phyloP scores from a whole-genome alignment of 441 rosid species.

The Syzygium syzygioides region DNA sequence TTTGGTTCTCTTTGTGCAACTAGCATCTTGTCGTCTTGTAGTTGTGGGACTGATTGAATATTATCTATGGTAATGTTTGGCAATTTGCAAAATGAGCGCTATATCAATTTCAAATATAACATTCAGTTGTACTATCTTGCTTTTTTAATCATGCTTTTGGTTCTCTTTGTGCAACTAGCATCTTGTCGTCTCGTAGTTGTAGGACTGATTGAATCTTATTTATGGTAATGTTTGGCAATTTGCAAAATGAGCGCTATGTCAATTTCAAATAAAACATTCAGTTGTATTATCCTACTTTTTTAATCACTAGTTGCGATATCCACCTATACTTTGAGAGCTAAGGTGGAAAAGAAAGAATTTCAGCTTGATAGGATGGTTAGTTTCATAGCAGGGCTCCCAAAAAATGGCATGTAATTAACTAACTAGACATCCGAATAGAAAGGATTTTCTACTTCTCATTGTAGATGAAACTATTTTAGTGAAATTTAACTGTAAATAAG shows the following conservation, averaged over 20 bases:
- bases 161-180: conserved; percentile 16
- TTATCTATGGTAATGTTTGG: background rate
- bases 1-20: conserved; percentile 18
- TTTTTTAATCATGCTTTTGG: background rate
- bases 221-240: background rate
- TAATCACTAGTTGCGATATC: background rate
- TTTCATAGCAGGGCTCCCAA: background rate
- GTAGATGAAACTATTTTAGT: background rate
- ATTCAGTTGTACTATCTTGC: background rate
- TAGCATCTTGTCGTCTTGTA: background rate
- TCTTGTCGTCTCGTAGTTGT: background rate
- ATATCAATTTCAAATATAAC: background rate
- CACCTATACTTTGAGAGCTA: background rate
- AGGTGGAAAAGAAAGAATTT: background rate
- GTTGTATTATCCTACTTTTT: background rate
- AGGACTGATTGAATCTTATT: background rate
- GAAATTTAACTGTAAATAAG: background rate
- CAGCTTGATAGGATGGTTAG: background rate
- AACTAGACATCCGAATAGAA: background rate
- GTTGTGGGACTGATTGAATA: background rate
- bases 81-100: background rate
- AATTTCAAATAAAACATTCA: background rate
- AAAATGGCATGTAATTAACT: background rate
- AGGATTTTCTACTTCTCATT: background rate
- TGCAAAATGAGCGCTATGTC: background rate